These are phyloP conservation scores for Penicillium riverlandense DNA, from an alignment of 495 filamentous ascomycete genomes.

Conservation along the genomic window DNA sequence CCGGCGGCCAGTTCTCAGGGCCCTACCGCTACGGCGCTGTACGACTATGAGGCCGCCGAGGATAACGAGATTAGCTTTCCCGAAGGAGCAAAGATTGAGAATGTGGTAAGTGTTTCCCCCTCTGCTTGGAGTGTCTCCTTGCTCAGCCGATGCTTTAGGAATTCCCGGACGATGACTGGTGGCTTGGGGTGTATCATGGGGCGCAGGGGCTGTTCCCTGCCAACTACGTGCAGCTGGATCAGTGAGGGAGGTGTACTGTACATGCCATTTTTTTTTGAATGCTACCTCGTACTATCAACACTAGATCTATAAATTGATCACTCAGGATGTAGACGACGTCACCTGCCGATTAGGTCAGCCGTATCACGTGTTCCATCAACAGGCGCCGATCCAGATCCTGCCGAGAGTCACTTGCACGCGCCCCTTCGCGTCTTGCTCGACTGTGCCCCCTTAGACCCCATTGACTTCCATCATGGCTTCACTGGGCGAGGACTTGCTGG, in stretches of 20 bases:
- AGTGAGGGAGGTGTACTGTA: slow-evolving; percentile 24
- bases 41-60: slow-evolving; percentile 96
- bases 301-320: too few species aligned
- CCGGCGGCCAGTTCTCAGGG: slow-evolving; percentile 24
- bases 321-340: too few species aligned
- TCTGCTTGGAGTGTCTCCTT: not conserved
- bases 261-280: not conserved
- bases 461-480: slow-evolving; percentile 44
- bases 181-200: slow-evolving; percentile 79
- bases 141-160: slow-evolving; percentile 45
- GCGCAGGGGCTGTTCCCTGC: slow-evolving; percentile 85
- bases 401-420: slow-evolving; percentile 2
- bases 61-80: slow-evolving; percentile 96
- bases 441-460: too few species aligned
- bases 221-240: slow-evolving; percentile 67
- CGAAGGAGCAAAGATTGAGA: slow-evolving; percentile 69
- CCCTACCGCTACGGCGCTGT: slow-evolving; percentile 72
- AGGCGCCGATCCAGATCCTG: slow-evolving; percentile 4
- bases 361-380: slow-evolving; percentile 20
- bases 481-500: slow-evolving; percentile 86
- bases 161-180: slow-evolving; percentile 99
- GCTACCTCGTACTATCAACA: too few species aligned
- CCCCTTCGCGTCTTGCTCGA: not conserved
- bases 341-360: slow-evolving; percentile 2
- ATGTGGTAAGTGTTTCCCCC: slow-evolving; percentile 44